Evolutionary conservation across 2,329 filamentous ascomycete species (phyloP).

Genomic region (Thielaviopsis ethacetica): DNA sequence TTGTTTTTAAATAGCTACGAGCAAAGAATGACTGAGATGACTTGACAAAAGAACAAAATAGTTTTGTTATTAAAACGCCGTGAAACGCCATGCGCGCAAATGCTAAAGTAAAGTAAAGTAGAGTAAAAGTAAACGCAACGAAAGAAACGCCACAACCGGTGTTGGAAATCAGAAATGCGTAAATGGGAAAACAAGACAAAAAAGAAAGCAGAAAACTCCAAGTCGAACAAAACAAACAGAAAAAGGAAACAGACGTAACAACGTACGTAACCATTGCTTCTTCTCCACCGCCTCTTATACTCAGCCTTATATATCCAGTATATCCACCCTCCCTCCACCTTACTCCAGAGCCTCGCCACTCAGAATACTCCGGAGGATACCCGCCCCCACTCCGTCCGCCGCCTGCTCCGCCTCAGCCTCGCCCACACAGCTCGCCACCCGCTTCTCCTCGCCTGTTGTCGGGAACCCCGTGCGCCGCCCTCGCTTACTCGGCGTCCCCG

Average conservation of each 20-base stretch:
- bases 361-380: conserved; percentile 46
- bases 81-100: background rate
- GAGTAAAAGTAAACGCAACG: background rate
- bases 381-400: conserved; percentile 44
- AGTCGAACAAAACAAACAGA: background rate
- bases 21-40: too few relatives aligned
- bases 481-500: conserved; percentile 57
- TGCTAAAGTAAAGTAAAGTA: background rate
- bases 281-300: background rate
- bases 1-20: background rate
- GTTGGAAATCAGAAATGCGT: background rate
- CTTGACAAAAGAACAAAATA: background rate
- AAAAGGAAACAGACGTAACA: background rate
- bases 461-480: conserved; percentile 39
- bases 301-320: background rate
- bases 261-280: background rate
- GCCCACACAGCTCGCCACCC: conserved; percentile 63
- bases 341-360: conserved; percentile 43
- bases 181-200: background rate
- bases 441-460: conserved; percentile 52
- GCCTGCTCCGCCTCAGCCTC: conserved; percentile 62
- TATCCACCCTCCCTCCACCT: too few relatives aligned
- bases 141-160: background rate
- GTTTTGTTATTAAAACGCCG: background rate
- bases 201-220: background rate